Conservation (phyloP, 257 asterid species). For the Haberlea rhodopensis region DNA sequence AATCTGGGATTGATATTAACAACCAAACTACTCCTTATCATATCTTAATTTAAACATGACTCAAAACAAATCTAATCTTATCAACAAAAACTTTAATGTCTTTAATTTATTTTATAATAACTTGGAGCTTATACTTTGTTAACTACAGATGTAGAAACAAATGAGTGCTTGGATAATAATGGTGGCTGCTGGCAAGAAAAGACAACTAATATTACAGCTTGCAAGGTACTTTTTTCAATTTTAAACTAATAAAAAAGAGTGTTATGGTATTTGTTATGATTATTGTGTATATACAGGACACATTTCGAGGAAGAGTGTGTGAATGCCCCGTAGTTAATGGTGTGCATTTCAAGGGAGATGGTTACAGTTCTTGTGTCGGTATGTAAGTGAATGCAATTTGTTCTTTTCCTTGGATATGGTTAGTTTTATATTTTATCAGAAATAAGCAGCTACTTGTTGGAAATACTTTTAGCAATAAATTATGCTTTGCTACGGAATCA, state of each 20-base stretch:
- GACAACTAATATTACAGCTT: conserved; percentile 62
- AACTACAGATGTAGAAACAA: conserved; percentile 66
- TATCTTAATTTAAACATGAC: too few relatives aligned
- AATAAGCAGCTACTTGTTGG: not conserved
- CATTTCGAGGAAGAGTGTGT: conserved; percentile 80
- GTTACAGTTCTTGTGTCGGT: conserved; percentile 69
- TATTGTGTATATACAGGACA: conserved; percentile 45
- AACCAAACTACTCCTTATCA: too few relatives aligned
- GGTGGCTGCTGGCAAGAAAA: conserved; percentile 87
- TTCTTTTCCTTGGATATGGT: not conserved
- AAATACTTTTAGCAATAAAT: not conserved
- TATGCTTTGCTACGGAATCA: not conserved
- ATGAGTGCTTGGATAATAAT: conserved; percentile 71
- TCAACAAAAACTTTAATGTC: conserved; percentile 2
- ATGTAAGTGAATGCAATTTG: conserved; percentile 17
- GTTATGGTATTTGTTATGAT: not conserved
- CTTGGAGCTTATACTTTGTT: conserved; percentile 17
- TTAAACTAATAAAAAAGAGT: conserved; percentile 1
- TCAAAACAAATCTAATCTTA: too few relatives aligned
- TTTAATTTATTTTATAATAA: not conserved
- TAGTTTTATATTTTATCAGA: not conserved
- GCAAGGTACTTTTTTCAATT: conserved; percentile 50
- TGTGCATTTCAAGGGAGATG: conserved; percentile 78
- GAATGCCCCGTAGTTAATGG: conserved; percentile 78
- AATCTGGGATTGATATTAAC: too few relatives aligned